Conservation (phyloP, 805 yeast species). For the Yueomyces sp. region DNA sequence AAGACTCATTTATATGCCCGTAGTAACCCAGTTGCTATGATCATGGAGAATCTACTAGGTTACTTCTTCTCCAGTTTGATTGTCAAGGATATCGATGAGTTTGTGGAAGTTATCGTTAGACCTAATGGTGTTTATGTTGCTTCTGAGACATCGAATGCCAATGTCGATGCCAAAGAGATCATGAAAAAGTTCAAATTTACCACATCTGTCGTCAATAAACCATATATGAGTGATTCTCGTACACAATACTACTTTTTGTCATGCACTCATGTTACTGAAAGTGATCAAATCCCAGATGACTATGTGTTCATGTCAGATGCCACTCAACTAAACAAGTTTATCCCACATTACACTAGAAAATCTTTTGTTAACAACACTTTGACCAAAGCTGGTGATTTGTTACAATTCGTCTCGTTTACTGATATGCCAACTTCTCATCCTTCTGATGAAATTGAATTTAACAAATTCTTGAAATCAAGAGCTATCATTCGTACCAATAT, state of each 20-base stretch:
- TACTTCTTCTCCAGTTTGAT: slow-evolving; percentile 43
- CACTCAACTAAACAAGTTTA: slow-evolving; percentile 60
- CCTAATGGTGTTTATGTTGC: slow-evolving; percentile 27
- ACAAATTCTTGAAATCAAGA: slow-evolving; percentile 33
- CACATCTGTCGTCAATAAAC: slow-evolving; percentile 75
- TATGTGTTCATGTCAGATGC: slow-evolving; percentile 85
- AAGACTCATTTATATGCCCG: slow-evolving; percentile 60
- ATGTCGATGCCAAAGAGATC: slow-evolving; percentile 26
- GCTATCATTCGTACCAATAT: slow-evolving; percentile 42
- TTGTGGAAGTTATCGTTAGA: slow-evolving; percentile 42
- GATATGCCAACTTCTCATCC: slow-evolving; percentile 78
- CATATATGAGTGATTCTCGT: slow-evolving; percentile 66
- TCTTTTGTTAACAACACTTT: slow-evolving; percentile 29
- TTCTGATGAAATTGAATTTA: slow-evolving; percentile 37
- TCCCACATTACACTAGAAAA: slow-evolving; percentile 30
- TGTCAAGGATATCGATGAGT: slow-evolving; percentile 40
- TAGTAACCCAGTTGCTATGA: slow-evolving; percentile 60
- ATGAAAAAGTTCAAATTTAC: slow-evolving; percentile 48
- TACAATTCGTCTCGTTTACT: slow-evolving; percentile 65
- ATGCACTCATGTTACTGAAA: slow-evolving; percentile 70
- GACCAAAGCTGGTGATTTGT: slow-evolving; percentile 28
- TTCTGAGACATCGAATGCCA: slow-evolving; percentile 14
- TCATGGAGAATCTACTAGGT: slow-evolving; percentile 49
- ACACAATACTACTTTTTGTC: slow-evolving; percentile 69
- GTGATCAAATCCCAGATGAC: slow-evolving; percentile 52